Percentiles rank a stretch among this genome's conserved stretches.
Evolutionary conservation across 2,329 filamentous ascomycete species (phyloP).

Genomic region (Pseudogymnoascus sp.): DNA sequence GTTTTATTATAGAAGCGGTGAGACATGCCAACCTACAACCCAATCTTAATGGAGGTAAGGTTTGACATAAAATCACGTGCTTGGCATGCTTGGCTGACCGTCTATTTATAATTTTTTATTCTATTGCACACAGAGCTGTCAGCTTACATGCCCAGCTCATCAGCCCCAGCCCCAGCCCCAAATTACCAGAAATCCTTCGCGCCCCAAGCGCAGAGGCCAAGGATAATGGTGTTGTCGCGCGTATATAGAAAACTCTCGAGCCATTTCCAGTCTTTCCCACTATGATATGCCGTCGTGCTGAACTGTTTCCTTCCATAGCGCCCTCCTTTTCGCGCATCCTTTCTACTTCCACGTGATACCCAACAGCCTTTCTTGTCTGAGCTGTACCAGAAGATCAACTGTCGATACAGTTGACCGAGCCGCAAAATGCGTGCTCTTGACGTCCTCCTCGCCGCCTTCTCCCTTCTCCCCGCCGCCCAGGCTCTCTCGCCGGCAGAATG

Average conservation of each 20-base stretch:
- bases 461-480: background rate
- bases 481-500: conserved; percentile 21
- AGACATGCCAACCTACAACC: background rate
- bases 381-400: background rate
- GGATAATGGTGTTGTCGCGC: background rate
- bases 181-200: conserved; percentile 4
- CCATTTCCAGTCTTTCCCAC: background rate
- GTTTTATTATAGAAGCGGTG: background rate
- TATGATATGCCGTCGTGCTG: background rate
- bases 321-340: background rate
- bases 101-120: conserved; percentile 1
- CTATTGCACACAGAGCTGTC: conserved; percentile 1
- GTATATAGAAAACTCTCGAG: conserved; percentile 5
- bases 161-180: background rate
- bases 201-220: background rate
- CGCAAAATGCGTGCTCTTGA: background rate
- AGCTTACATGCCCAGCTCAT: conserved; percentile 2
- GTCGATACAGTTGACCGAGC: background rate
- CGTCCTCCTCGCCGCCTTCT: background rate
- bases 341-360: background rate
- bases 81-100: background rate
- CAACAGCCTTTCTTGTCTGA: background rate
- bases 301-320: background rate
- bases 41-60: background rate
- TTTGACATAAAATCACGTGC: background rate